Evolutionary conservation across 163 green algal species (phyloP).

Genomic region (Chloroidium sp.): DNA sequence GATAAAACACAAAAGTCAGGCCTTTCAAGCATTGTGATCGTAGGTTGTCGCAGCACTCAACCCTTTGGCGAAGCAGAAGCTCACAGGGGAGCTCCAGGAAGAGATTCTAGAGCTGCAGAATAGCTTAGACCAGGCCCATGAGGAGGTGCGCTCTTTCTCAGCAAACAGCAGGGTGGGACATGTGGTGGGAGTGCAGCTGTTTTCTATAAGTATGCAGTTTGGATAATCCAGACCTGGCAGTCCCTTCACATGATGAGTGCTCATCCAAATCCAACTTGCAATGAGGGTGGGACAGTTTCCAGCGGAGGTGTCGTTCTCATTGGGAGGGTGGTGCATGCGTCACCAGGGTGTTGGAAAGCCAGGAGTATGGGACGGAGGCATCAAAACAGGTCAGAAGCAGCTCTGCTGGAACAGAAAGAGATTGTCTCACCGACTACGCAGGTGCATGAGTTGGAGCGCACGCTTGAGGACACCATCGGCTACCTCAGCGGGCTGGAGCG

Average conservation of each 20-base stretch:
- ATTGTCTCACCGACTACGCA: constrained; percentile 6
- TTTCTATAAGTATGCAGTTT: no score
- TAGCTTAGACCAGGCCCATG: constrained; percentile 20
- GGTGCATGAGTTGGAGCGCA: constrained; percentile 21
- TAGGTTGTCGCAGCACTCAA: constrained; percentile 34
- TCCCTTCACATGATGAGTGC: no score
- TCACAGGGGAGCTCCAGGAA: constrained; percentile 19
- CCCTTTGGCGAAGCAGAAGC: constrained; percentile 22
- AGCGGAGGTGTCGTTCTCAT: no score
- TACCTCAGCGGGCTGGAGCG: constrained; percentile 27
- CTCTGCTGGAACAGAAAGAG: neutral
- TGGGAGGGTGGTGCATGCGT: no score
- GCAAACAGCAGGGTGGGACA: neutral
- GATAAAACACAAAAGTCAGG: neutral
- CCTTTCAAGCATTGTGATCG: neutral
- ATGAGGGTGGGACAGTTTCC: no score
- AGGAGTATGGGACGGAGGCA: no score
- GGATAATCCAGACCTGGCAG: no score
- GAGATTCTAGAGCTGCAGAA: constrained; percentile 25
- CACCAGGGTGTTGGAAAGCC: no score
- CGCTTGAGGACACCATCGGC: constrained; percentile 15
- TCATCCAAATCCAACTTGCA: no score
- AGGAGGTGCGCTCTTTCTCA: constrained; percentile 11
- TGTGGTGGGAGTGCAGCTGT: no score
- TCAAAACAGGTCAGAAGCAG: neutral